Percentiles rank a stretch among this genome's conserved stretches.
Evolutionary conservation across 768 basidiomycete genomes (phyloP).

Genomic region (Tephrocybe sp.): DNA sequence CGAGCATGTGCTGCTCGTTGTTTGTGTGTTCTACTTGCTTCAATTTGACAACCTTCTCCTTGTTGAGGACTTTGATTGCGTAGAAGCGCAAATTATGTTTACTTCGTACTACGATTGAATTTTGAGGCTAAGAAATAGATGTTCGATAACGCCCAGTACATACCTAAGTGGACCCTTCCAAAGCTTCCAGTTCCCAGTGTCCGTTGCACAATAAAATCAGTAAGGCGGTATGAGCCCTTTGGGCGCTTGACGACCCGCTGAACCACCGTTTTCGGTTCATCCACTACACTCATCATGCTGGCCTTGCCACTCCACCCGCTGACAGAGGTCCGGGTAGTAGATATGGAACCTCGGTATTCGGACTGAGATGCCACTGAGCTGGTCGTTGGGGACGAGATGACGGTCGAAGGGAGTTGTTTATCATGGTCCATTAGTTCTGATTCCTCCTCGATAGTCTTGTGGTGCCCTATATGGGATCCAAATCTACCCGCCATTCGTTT

Average conservation of each 20-base stretch:
- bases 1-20: conserved; percentile 87
- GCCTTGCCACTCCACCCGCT: conserved; percentile 46
- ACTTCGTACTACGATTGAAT: conserved; percentile 62
- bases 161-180: conserved; percentile 91
- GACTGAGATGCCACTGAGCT: conserved; percentile 32
- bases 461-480: conserved; percentile 37
- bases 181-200: conserved; percentile 95
- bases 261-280: conserved; percentile 18
- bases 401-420: conserved; percentile 23
- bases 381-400: conserved; percentile 30
- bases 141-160: conserved; percentile 9
- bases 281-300: conserved; percentile 32
- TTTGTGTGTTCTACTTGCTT: conserved; percentile 99
- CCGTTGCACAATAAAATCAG: conserved; percentile 77
- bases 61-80: conserved; percentile 92
- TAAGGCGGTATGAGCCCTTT: conserved; percentile 66
- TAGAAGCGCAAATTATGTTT: conserved; percentile 95
- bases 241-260: conserved; percentile 39
- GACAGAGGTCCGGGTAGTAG: conserved; percentile 61
- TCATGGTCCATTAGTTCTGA: conserved; percentile 11
- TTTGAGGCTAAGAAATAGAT: conserved; percentile 9
- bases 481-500: conserved; percentile 53
- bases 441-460: conserved; percentile 22
- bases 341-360: conserved; percentile 66
- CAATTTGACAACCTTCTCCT: conserved; percentile 86